Evolutionary conservation across 805 yeast genomes (phyloP), one percentile per base, ranked within the genome.

Genomic region (Kazachstania taianensis): DNA sequence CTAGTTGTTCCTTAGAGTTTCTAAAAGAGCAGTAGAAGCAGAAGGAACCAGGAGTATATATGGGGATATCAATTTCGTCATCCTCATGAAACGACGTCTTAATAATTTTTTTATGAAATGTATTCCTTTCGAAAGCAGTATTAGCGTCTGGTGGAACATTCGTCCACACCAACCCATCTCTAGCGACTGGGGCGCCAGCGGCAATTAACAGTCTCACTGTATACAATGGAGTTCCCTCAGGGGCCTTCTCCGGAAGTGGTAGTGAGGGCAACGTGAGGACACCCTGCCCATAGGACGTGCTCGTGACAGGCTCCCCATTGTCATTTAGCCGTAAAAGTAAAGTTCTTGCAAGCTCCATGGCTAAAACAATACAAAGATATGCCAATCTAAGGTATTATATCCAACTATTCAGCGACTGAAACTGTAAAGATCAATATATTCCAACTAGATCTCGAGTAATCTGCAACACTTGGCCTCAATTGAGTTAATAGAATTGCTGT

Each of bases 21-120:
- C 66, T 61, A 52, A 78, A 86, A 8, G 79, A 69, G 15, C 81
- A 64, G 50, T 77, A 82, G 57, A 75, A 87, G 40, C 81, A 70
- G 58, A 70, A 89, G 2, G 94, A 71, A 3, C 98, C 98, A 1
- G 96, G 86, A 5, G 52, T 58, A 50, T 58, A 73, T 37, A 89
- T 72, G 7, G 71, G 66, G 34, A 89, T 65, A 41, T 72, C 75
- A 14, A 87, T 60, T 24, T 63, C 55, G 34, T 72, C 65, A 53
- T 86, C 92, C 35, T 69, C 56, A 48, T 75, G 76, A 53, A 87
- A 78, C 1, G 76, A 65, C n/a, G 73, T 61, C 6, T 62, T 61
- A 37, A 80, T 67, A 28, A 67, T 53, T 38, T 66, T 65, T 30
- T 73, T 67, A 42, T 68, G 65, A 55, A 72, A 83, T 33, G 60